phyloP scores from a whole-genome alignment of 495 filamentous ascomycete genomes.

The Penicillium odoratum region DNA sequence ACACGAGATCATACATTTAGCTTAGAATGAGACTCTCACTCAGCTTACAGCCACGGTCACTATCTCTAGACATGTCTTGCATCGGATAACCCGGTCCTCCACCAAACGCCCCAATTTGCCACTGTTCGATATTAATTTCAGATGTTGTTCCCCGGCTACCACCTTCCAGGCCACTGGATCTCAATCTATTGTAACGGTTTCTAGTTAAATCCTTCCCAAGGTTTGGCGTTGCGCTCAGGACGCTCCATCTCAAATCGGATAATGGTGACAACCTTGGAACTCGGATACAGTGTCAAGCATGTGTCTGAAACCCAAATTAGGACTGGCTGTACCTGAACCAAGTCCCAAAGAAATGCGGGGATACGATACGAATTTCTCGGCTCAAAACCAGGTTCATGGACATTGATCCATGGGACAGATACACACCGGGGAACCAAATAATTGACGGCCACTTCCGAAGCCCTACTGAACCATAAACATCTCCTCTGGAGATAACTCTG shows the following conservation, averaged over 20 bases:
- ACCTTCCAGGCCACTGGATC: background rate
- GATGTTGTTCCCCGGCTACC: background rate
- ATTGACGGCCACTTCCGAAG: constrained; percentile 8
- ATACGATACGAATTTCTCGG: constrained; percentile 5
- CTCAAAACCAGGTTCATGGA: constrained; percentile 8
- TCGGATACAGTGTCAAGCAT: constrained; percentile 2
- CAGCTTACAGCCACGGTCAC: background rate
- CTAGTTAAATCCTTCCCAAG: background rate
- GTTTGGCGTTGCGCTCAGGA: constrained; percentile 4
- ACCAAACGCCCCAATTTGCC: background rate
- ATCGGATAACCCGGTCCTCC: background rate
- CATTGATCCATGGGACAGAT: constrained; percentile 12
- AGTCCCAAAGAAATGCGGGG: constrained; percentile 18
- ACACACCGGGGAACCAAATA: background rate
- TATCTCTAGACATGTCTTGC: background rate
- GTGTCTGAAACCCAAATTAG: background rate
- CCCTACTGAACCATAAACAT: background rate
- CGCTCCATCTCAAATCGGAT: background rate
- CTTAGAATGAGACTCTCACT: background rate
- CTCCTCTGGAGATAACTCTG: background rate
- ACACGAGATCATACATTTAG: background rate
- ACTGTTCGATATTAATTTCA: background rate
- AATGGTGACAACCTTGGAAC: background rate
- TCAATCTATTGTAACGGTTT: constrained; percentile 3
- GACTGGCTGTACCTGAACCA: background rate